phyloP scores from a whole-genome alignment of 306 rosid species.

The Vachellia collinsii region DNA sequence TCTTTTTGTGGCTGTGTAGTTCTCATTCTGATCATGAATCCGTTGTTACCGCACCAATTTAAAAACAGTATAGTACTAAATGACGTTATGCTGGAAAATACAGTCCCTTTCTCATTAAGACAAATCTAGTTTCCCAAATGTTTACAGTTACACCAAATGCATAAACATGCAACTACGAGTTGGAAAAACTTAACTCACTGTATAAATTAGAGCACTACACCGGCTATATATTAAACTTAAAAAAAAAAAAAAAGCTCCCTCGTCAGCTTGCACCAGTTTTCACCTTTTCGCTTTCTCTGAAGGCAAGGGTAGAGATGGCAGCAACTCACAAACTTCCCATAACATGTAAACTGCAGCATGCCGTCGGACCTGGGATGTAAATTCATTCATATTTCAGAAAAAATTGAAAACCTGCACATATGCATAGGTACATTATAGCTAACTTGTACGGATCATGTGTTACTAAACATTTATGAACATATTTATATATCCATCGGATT shows the following conservation, averaged over 20 bases:
- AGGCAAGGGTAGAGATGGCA: not conserved
- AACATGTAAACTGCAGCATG: constrained; percentile 11
- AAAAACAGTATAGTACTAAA: not conserved
- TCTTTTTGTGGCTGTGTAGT: not conserved
- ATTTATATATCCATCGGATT: constrained; percentile 3
- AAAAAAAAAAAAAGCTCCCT: not conserved
- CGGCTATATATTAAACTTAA: not conserved
- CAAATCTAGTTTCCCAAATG: not conserved
- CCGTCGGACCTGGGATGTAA: constrained; percentile 15
- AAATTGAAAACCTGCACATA: not conserved
- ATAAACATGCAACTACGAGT: not conserved
- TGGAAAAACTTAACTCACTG: not conserved
- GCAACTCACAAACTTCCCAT: constrained; percentile 16
- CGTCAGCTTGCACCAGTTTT: constrained; percentile 26
- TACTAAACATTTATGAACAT: not conserved
- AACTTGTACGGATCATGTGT: not conserved
- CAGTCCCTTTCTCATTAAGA: not conserved
- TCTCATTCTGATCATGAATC: not conserved
- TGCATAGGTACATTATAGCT: not conserved
- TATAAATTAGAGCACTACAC: constrained; percentile 28
- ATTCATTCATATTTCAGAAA: not conserved
- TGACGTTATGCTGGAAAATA: not conserved
- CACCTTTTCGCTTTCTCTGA: constrained; percentile 17
- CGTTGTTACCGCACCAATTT: not conserved
- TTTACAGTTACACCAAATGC: not conserved